phyloP scores from a whole-genome alignment of 805 yeast species.

The Candida xiaguanensis region DNA sequence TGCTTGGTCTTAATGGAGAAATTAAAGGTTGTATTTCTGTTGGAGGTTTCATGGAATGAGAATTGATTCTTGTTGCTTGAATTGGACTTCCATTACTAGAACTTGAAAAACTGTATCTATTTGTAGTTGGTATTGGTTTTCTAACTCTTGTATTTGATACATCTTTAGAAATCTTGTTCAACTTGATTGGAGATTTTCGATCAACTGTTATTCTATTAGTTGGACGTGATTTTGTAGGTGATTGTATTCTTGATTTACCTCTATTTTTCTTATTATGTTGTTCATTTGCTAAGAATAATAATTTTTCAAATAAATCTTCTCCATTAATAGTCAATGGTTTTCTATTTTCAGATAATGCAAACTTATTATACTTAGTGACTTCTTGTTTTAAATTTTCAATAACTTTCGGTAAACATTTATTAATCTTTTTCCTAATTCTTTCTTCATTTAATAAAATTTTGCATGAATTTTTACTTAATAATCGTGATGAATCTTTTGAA shows the following conservation, averaged over 20 bases:
- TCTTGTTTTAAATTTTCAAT: constrained; percentile 48
- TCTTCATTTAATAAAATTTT: constrained; percentile 79
- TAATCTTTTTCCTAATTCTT: constrained; percentile 61
- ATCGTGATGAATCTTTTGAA: constrained; percentile 74
- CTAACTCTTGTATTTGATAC: not conserved
- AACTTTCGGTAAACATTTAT: constrained; percentile 65
- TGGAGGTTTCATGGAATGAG: constrained; percentile 1
- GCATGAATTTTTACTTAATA: constrained; percentile 72
- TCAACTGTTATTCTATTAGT: constrained; percentile 4
- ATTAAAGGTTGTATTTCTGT: constrained; percentile 5
- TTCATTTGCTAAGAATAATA: constrained; percentile 29
- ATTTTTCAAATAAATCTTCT: constrained; percentile 40
- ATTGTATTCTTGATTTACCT: constrained; percentile 4
- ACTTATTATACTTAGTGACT: constrained; percentile 46
- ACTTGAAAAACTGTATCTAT: constrained; percentile 8
- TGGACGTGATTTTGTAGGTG: constrained; percentile 11
- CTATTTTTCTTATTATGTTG: constrained; percentile 6
- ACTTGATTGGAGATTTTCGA: constrained; percentile 10
- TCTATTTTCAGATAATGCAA: constrained; percentile 16
- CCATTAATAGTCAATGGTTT: constrained; percentile 41
- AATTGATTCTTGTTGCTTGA: constrained; percentile 3
- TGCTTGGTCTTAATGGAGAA: constrained; percentile 7
- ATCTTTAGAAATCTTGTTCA: not conserved
- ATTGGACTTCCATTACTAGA: constrained; percentile 11
- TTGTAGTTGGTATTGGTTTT: not conserved